phyloP scores from a whole-genome alignment of 805 yeast genomes.

The Ascoidea asiatica region DNA sequence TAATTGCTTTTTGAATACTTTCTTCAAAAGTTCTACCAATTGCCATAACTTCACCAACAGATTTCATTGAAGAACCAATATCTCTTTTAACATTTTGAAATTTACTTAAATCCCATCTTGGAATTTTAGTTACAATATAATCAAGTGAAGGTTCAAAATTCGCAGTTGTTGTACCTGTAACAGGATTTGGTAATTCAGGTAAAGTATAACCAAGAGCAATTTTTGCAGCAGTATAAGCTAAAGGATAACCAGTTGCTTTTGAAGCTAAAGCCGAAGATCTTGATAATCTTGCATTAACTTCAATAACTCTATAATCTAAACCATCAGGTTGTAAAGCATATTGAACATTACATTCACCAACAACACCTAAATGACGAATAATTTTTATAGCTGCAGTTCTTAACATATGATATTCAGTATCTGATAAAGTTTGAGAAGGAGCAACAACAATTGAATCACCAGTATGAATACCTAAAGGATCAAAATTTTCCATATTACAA shows the following conservation, averaged over 20 bases:
- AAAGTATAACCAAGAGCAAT: slow-evolving; percentile 89
- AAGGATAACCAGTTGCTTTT: slow-evolving; percentile 97
- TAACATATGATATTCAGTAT: slow-evolving; percentile 96
- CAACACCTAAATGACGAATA: slow-evolving; percentile 95
- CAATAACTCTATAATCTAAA: slow-evolving; percentile 89
- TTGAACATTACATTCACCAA: slow-evolving; percentile 98
- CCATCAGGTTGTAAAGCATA: slow-evolving; percentile 95
- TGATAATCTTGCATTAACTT: slow-evolving; percentile 93
- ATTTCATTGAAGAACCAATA: slow-evolving; percentile 93
- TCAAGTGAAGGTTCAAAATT: slow-evolving; percentile 95
- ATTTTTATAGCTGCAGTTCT: slow-evolving; percentile 96
- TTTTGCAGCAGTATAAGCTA: slow-evolving; percentile 97
- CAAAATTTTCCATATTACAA: slow-evolving; percentile 98
- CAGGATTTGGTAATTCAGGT: slow-evolving; percentile 93
- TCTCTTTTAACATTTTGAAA: slow-evolving; percentile 91
- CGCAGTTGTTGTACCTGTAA: slow-evolving; percentile 91
- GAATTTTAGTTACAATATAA: slow-evolving; percentile 93
- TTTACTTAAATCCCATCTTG: slow-evolving; percentile 95
- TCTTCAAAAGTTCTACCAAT: slow-evolving; percentile 97
- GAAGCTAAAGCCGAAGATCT: slow-evolving; percentile 97
- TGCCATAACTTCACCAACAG: slow-evolving; percentile 99
- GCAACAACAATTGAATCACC: slow-evolving; percentile 99
- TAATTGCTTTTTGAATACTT: slow-evolving; percentile 92
- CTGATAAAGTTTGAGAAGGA: slow-evolving; percentile 94
- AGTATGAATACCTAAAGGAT: slow-evolving; percentile 95